Conservation (phyloP, 169 alveolate genomes). For the Miamiensis avidus region DNA sequence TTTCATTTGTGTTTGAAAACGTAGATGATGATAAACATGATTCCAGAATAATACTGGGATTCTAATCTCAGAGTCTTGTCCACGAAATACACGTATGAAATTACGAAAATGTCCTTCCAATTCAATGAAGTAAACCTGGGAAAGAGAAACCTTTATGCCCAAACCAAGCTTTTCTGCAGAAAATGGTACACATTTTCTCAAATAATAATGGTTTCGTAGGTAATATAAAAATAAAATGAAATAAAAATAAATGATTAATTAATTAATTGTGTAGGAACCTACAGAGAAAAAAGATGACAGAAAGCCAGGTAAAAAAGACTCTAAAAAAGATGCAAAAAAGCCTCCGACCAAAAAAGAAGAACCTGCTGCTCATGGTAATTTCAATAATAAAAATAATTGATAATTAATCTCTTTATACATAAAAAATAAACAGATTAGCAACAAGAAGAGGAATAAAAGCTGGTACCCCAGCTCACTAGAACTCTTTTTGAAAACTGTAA, state of each 20-base stretch:
- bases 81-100: constrained; percentile 42
- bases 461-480: constrained; percentile 51
- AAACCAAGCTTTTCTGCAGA: constrained; percentile 20
- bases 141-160: constrained; percentile 27
- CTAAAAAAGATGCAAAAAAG: constrained; percentile 41
- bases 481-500: constrained; percentile 53
- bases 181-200: constrained; percentile 41
- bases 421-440: no score
- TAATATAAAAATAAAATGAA: no score
- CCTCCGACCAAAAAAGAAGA: constrained; percentile 43
- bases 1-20: constrained; percentile 43
- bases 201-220: constrained; percentile 15
- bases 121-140: constrained; percentile 33
- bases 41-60: constrained; percentile 46
- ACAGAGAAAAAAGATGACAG: constrained; percentile 52
- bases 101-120: constrained; percentile 22
- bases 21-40: constrained; percentile 41
- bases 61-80: constrained; percentile 32
- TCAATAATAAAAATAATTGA: no score
- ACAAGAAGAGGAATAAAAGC: constrained; percentile 55
- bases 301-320: constrained; percentile 27
- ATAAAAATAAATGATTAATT: no score
- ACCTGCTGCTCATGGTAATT: no score
- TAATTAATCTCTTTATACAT: no score
- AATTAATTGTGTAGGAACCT: constrained; percentile 54